Percentiles rank a stretch among this genome's conserved stretches.
phyloP scores from a whole-genome alignment of 495 filamentous ascomycete genomes.

The Cercophora scortea region DNA sequence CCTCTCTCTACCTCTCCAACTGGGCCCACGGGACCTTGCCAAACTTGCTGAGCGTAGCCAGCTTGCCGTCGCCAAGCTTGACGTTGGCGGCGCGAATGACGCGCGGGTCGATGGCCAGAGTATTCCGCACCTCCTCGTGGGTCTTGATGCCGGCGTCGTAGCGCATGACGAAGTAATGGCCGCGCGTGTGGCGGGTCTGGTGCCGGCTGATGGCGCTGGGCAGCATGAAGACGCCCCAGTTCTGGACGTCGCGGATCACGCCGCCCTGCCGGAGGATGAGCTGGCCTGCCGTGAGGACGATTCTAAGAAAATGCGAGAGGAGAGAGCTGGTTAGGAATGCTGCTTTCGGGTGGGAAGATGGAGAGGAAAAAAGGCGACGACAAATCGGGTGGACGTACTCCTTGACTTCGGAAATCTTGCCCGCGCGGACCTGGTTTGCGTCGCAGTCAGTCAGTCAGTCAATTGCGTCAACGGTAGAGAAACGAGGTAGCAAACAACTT shows the following conservation, averaged over 20 bases:
- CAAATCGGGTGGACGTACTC: conserved; percentile 67
- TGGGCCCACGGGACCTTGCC: conserved; percentile 37
- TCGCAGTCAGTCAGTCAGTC: not conserved
- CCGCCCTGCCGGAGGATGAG: conserved; percentile 78
- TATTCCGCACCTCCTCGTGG: conserved; percentile 64
- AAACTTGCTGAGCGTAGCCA: conserved; percentile 59
- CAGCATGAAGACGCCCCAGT: conserved; percentile 88
- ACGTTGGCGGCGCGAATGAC: conserved; percentile 83
- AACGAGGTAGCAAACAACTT: conserved; percentile 33
- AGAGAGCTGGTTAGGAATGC: no score
- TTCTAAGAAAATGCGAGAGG: conserved; percentile 53
- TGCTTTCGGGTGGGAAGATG: not conserved
- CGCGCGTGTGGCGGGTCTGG: conserved; percentile 69
- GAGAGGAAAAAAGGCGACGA: conserved; percentile 13
- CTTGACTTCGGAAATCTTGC: conserved; percentile 82
- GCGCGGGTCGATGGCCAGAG: conserved; percentile 78
- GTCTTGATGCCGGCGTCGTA: conserved; percentile 69
- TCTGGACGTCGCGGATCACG: conserved; percentile 83
- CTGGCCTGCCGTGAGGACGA: conserved; percentile 77
- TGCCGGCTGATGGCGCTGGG: conserved; percentile 67
- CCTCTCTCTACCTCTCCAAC: not conserved
- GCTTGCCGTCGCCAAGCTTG: conserved; percentile 69
- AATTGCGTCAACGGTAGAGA: not conserved
- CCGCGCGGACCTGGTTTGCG: conserved; percentile 67
- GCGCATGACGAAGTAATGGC: conserved; percentile 97